phyloP scores from a whole-genome alignment of 1,284 basidiomycete genomes.

The Ceratobasidium sp. region DNA sequence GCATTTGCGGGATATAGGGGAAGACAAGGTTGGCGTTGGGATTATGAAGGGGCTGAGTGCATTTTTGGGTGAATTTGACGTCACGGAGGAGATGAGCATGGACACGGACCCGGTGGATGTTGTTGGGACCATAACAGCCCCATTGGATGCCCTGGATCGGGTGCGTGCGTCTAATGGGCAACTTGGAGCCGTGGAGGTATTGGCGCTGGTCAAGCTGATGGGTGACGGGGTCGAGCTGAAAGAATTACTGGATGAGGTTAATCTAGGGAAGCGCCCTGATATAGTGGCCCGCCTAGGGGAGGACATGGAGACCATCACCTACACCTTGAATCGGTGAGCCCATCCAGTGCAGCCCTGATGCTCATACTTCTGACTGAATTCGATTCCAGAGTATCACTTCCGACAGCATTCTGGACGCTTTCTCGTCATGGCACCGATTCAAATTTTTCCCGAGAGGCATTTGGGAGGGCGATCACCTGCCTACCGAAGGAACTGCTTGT shows the following conservation, averaged over 20 bases:
- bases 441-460: not conserved
- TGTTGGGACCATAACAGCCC: not conserved
- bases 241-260: slow-evolving; percentile 9
- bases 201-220: not conserved
- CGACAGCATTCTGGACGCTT: slow-evolving; percentile 17
- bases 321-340: not conserved
- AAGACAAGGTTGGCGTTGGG: not conserved
- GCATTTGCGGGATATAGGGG: slow-evolving; percentile 16
- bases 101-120: not conserved
- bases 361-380: not conserved
- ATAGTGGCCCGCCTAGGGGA: not conserved
- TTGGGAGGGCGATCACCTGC: not conserved
- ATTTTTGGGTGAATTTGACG: slow-evolving; percentile 13
- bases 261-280: not conserved
- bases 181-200: not conserved
- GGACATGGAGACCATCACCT: not conserved
- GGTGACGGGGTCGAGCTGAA: not conserved
- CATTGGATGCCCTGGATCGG: not conserved
- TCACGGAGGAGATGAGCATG: slow-evolving; percentile 5
- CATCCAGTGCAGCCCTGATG: not conserved
- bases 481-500: not conserved
- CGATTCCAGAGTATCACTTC: slow-evolving; percentile 6
- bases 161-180: not conserved
- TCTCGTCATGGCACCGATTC: not conserved
- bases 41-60: not conserved